Conservation (phyloP, 805 yeast genomes). For the Saccharomycopsis amapae region DNA sequence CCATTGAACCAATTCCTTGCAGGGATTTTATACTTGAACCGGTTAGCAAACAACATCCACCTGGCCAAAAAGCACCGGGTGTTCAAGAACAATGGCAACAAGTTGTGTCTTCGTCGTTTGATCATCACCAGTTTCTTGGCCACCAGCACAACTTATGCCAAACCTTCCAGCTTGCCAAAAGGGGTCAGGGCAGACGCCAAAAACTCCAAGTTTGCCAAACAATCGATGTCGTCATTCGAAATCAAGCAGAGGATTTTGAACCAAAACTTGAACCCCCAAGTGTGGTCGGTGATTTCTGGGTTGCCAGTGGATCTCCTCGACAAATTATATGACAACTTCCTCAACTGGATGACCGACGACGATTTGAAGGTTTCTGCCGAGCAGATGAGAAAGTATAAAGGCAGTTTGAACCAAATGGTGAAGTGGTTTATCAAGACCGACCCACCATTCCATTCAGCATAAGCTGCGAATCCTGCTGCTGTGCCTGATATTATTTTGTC, state of each 20-base stretch:
- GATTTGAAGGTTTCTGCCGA: too few relatives aligned
- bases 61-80: background rate
- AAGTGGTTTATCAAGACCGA: too few relatives aligned
- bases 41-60: constrained; percentile 4
- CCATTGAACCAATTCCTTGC: constrained; percentile 15
- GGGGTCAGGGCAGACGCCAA: too few relatives aligned
- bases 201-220: too few relatives aligned
- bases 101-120: constrained; percentile 17
- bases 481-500: too few relatives aligned
- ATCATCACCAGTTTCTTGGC: constrained; percentile 14
- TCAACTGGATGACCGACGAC: too few relatives aligned
- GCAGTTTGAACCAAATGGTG: too few relatives aligned
- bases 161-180: too few relatives aligned
- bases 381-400: too few relatives aligned
- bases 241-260: constrained; percentile 4
- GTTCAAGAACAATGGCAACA: constrained; percentile 6
- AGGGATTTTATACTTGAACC: constrained; percentile 12
- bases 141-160: background rate
- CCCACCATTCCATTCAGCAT: too few relatives aligned
- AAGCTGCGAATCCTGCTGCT: too few relatives aligned
- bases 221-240: too few relatives aligned
- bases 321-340: constrained; percentile 7
- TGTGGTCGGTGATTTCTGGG: constrained; percentile 18
- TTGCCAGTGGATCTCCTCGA: constrained; percentile 9
- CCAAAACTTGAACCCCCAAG: constrained; percentile 7